Conservation (phyloP, 140 eudicot genomes). For the Erigeron philadelphicus region DNA sequence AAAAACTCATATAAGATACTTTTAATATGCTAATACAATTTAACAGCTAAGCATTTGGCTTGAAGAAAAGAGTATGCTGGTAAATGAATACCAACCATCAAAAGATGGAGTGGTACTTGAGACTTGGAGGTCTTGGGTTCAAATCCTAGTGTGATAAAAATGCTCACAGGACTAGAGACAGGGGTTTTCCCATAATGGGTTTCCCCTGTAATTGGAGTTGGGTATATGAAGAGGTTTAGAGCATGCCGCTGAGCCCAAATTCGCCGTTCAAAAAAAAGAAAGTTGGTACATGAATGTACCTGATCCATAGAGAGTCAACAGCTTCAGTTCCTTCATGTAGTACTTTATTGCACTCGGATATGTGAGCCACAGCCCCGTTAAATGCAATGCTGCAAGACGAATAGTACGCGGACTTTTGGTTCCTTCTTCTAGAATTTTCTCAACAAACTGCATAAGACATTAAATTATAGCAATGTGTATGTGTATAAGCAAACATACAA, state of each 20-base stretch:
- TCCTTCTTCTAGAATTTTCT: slow-evolving; percentile 85
- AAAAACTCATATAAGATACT: not conserved
- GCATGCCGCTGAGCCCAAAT: too few relatives aligned
- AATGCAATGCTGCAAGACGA: slow-evolving; percentile 92
- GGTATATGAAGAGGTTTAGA: too few relatives aligned
- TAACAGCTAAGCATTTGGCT: slow-evolving; percentile 5
- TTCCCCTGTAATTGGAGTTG: too few relatives aligned
- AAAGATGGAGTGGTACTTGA: too few relatives aligned
- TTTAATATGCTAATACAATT: not conserved
- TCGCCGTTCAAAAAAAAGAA: too few relatives aligned
- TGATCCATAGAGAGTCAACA: slow-evolving; percentile 85
- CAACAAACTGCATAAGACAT: slow-evolving; percentile 55
- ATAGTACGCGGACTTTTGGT: slow-evolving; percentile 92
- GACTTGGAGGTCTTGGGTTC: too few relatives aligned
- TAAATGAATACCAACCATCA: not conserved
- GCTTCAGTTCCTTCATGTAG: slow-evolving; percentile 75
- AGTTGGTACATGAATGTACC: slow-evolving; percentile 39
- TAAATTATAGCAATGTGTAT: slow-evolving; percentile 6
- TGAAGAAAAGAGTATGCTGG: not conserved
- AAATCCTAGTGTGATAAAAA: too few relatives aligned
- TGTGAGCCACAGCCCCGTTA: slow-evolving; percentile 79
- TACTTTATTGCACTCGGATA: slow-evolving; percentile 64
- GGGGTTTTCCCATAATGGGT: too few relatives aligned
- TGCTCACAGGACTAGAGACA: too few relatives aligned
- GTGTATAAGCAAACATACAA: not conserved